Evolutionary conservation across 108 stramenopile genomes (phyloP), one percentile per base, ranked within the genome.

Genomic region (Chaetoceros tenuissimus): DNA sequence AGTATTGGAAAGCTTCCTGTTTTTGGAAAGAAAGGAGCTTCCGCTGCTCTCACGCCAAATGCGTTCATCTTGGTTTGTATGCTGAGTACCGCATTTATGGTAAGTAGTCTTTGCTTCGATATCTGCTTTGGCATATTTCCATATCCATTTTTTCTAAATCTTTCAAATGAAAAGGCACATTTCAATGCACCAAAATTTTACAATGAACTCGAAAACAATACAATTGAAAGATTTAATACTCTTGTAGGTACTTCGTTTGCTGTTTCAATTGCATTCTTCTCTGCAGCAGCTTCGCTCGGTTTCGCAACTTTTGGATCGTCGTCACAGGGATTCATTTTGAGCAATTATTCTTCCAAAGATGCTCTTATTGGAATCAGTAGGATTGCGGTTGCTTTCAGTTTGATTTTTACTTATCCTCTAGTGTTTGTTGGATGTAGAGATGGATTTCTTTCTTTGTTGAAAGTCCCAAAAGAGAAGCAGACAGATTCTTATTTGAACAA

Each of bases 101-200:
- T 20, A 51, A n/a, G 19, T 17, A 16, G 43, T 44, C 43, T 10
- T 21, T 51, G 8, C 21, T 20, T 17, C 21, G 54, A 55, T 19
- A 13, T 10, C 18, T 53, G 10, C 8, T 49, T 19, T 47, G 20
- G 19, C 22, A 21, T 40, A 3, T 31, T 51, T 49, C 26, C 17
- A 2, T 17, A 22, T 7, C 22, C 22, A 30, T 21, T 57, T 16
- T 71, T 88, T n/a, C n/a, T 69, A 90, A 46, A 63, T 92, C 1
- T 60, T 89, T 40, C 86, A 84, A 49, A 87, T 89, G 82, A 61
- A 92, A 22, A 66, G 68, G 94, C 96, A 3, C 98, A 98, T 71
- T 94, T 88, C 63, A 89, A 97, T 77, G 96, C 98, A 19, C 96
- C 98, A 30, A 86, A 92, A 51, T 97, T 86, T 67, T 95, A 77